Conservation (phyloP, 202 grass and related monocot genomes). For the Musa balbisiana region DNA sequence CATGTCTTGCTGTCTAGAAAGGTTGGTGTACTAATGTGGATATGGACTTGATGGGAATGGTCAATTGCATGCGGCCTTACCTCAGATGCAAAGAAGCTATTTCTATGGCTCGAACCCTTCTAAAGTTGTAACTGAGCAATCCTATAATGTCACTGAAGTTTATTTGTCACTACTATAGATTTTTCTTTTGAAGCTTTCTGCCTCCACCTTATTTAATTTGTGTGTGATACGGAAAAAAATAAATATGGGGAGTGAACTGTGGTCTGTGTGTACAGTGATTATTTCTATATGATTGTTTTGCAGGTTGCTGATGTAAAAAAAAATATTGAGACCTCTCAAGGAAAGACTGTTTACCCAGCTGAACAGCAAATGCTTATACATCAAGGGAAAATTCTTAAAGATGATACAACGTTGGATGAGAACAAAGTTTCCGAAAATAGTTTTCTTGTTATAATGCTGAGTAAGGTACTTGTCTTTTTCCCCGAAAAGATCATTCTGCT, state of each 20-base stretch:
- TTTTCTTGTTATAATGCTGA: conserved; percentile 88
- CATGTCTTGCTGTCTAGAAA: too few relatives aligned
- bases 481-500: not conserved
- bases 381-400: conserved; percentile 68
- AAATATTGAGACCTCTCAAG: conserved; percentile 56
- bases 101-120: not conserved
- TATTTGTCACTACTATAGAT: not conserved
- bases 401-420: conserved; percentile 67
- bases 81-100: too few relatives aligned
- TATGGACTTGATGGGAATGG: too few relatives aligned
- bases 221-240: not conserved
- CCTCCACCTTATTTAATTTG: not conserved
- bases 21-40: too few relatives aligned
- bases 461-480: conserved; percentile 36
- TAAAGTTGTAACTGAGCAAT: not conserved
- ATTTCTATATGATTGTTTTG: conserved; percentile 27
- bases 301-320: conserved; percentile 75
- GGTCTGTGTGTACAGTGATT: not conserved
- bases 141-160: not conserved
- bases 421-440: conserved; percentile 67
- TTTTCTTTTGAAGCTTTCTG: not conserved
- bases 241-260: too few relatives aligned
- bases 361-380: conserved; percentile 83
- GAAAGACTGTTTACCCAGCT: conserved; percentile 59
- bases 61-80: too few relatives aligned